Conservation (phyloP, 352 stramenopile species). For the Thalassiosira sp. region DNA sequence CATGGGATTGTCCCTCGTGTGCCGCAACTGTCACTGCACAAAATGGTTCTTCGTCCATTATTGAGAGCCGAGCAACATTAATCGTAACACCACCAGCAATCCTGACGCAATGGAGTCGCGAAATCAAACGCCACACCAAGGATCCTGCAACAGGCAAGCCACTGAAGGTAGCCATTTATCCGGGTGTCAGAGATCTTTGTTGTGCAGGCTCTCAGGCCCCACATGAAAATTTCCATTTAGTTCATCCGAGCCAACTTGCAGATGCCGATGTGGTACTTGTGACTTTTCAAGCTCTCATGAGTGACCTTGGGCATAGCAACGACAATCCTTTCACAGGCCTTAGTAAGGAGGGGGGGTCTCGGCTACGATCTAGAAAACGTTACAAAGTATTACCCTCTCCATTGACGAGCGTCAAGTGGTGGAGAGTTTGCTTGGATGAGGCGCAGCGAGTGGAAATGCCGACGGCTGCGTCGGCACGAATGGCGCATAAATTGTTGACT, state of each 20-base stretch:
- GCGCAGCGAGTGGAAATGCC: slow-evolving; percentile 89
- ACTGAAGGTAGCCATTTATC: slow-evolving; percentile 69
- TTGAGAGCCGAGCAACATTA: slow-evolving; percentile 83
- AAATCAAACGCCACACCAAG: slow-evolving; percentile 86
- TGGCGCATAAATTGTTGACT: slow-evolving; percentile 83
- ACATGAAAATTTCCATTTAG: slow-evolving; percentile 32
- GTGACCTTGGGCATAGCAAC: slow-evolving; percentile 85
- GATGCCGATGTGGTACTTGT: slow-evolving; percentile 90
- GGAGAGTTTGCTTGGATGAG: slow-evolving; percentile 91
- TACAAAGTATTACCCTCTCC: slow-evolving; percentile 89
- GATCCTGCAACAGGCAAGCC: not conserved
- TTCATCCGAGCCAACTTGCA: slow-evolving; percentile 72
- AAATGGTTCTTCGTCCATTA: slow-evolving; percentile 24
- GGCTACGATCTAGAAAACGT: slow-evolving; percentile 80
- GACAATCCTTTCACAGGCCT: slow-evolving; percentile 61
- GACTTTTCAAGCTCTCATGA: slow-evolving; percentile 87
- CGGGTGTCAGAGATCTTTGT: slow-evolving; percentile 56
- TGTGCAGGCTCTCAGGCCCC: not conserved
- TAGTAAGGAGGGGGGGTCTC: slow-evolving; percentile 45
- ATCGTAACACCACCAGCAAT: slow-evolving; percentile 92
- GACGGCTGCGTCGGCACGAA: slow-evolving; percentile 84
- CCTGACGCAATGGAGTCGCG: slow-evolving; percentile 88
- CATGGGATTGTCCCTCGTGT: slow-evolving; percentile 1
- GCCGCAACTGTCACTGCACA: not conserved
- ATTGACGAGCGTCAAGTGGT: slow-evolving; percentile 87